Evolutionary conservation across 345 rosid genomes (phyloP).

Genomic region (Turnera subulata): DNA sequence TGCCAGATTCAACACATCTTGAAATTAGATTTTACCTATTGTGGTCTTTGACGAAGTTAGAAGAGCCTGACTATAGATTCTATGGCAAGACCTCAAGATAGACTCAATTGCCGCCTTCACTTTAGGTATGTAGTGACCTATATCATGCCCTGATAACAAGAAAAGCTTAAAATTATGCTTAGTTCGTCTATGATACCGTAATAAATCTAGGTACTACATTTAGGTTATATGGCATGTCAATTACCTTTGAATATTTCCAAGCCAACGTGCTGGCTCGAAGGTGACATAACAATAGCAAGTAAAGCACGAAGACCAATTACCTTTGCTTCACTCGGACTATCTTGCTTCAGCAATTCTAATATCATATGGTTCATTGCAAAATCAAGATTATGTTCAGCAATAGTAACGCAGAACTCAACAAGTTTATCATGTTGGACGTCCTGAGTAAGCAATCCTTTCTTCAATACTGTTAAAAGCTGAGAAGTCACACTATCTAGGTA

Average conservation of each 20-base stretch:
- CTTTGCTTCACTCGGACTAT: conserved; percentile 92
- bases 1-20: conserved; percentile 3
- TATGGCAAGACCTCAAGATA: conserved; percentile 83
- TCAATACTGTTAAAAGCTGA: conserved; percentile 80
- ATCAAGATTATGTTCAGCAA: conserved; percentile 98
- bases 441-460: conserved; percentile 93
- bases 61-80: conserved; percentile 84
- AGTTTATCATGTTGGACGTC: conserved; percentile 97
- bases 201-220: conserved; percentile 11
- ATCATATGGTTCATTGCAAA: conserved; percentile 98
- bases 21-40: conserved; percentile 46
- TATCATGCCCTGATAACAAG: conserved; percentile 62
- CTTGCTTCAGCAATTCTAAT: conserved; percentile 90
- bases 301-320: conserved; percentile 96
- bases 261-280: conserved; percentile 79
- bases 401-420: conserved; percentile 93
- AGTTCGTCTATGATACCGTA: conserved; percentile 1
- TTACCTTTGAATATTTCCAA: conserved; percentile 89
- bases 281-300: conserved; percentile 90
- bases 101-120: conserved; percentile 97
- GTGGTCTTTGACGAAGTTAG: conserved; percentile 85
- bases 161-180: conserved; percentile 18
- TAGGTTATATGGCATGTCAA: conserved; percentile 16
- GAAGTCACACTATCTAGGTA: conserved; percentile 96
- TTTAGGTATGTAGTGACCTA: conserved; percentile 91